Conservation (phyloP, 2,329 filamentous ascomycete species). For the Colletotrichum euphorbiae region DNA sequence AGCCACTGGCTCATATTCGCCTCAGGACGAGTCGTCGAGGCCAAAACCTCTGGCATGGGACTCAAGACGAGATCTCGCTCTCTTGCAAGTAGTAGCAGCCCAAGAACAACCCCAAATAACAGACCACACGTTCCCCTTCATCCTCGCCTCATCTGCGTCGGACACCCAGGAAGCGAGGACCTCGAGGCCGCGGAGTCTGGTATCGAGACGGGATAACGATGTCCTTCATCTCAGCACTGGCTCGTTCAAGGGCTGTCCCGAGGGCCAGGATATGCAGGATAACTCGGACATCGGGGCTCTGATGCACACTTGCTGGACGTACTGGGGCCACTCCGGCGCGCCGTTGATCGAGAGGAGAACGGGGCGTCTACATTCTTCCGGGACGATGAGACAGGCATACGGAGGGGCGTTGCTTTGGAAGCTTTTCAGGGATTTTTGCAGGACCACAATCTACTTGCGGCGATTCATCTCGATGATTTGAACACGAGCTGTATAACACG, state of each 20-base stretch:
- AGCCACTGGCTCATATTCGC: slow-evolving; percentile 58
- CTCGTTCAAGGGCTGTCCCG: slow-evolving; percentile 52
- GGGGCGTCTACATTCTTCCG: slow-evolving; percentile 61
- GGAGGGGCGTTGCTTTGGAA: slow-evolving; percentile 59
- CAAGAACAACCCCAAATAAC: slow-evolving; percentile 23
- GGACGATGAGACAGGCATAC: slow-evolving; percentile 64
- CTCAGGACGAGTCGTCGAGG: slow-evolving; percentile 52
- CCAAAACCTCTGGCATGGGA: slow-evolving; percentile 57
- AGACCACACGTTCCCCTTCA: slow-evolving; percentile 41
- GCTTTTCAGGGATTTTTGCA: slow-evolving; percentile 55
- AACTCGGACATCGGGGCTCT: slow-evolving; percentile 64
- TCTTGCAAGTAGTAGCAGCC: slow-evolving; percentile 54
- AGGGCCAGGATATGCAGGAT: slow-evolving; percentile 57
- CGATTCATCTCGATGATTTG: too few relatives aligned
- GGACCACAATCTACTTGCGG: slow-evolving; percentile 2
- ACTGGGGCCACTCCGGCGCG: slow-evolving; percentile 67
- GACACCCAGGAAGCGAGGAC: slow-evolving; percentile 54
- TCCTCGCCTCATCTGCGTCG: slow-evolving; percentile 48
- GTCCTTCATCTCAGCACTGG: slow-evolving; percentile 60
- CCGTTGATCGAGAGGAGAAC: slow-evolving; percentile 55
- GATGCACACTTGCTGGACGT: slow-evolving; percentile 67
- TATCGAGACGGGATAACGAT: slow-evolving; percentile 57
- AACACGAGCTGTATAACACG: too few relatives aligned
- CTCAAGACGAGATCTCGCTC: slow-evolving; percentile 56
- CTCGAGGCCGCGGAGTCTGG: slow-evolving; percentile 54